Percentiles rank a stretch among this genome's conserved stretches.
Conservation (phyloP, 805 yeast species). For the Spathaspora girioi region DNA sequence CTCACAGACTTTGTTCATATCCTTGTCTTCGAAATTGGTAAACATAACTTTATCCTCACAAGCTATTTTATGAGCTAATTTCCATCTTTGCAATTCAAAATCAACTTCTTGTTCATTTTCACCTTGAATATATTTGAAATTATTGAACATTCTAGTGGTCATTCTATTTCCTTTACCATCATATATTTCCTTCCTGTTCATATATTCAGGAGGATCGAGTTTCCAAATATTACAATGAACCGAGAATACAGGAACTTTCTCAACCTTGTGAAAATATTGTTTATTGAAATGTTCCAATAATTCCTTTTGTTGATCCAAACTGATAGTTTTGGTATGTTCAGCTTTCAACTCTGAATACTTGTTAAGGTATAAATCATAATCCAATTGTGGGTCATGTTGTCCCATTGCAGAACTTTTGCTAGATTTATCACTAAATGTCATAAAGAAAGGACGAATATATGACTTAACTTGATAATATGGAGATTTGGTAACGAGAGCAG, state of each 20-base stretch:
- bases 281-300: constrained; percentile 11
- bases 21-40: constrained; percentile 5
- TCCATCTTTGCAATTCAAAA: constrained; percentile 13
- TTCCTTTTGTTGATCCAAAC: constrained; percentile 16
- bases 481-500: constrained; percentile 35
- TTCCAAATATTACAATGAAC: constrained; percentile 17
- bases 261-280: neutral
- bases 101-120: constrained; percentile 7
- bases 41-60: constrained; percentile 10
- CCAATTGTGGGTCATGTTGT: constrained; percentile 25
- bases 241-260: constrained; percentile 10
- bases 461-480: constrained; percentile 16
- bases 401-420: constrained; percentile 34
- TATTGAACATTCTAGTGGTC: constrained; percentile 8
- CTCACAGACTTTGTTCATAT: constrained; percentile 13
- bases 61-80: constrained; percentile 5
- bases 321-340: neutral
- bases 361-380: constrained; percentile 12
- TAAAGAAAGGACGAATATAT: constrained; percentile 13
- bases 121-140: constrained; percentile 2
- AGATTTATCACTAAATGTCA: constrained; percentile 16
- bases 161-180: constrained; percentile 7
- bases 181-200: constrained; percentile 3
- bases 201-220: constrained; percentile 10
- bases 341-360: constrained; percentile 6